Evolutionary conservation across 306 rosid species (phyloP), one percentile per base, ranked within the genome.

Genomic region (Mimosa bimucronata): DNA sequence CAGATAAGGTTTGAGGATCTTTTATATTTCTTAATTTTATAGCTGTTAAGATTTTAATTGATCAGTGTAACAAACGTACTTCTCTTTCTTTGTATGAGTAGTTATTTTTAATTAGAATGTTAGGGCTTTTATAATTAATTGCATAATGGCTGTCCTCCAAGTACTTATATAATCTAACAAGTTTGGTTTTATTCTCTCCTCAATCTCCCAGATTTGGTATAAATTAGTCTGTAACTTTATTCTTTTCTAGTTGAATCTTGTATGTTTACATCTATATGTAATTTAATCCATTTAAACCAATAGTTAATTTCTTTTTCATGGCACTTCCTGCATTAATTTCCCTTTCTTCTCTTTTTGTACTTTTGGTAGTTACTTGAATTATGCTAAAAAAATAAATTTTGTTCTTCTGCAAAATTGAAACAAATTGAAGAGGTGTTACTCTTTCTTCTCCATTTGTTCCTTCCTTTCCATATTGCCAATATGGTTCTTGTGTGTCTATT

Each of bases 1-100:
- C 69, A 64, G 31, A 67, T 48, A 73, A 68, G 87, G 85, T 84
- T 78, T 75, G 50, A 28, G 6, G 37, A 64, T 83, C 70, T 42
- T 61, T 78, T 82, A 8, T 70, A 37, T 66, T 75, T 76, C 48
- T 42, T 58, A 76, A 58, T 34, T 50, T 19, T 30, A 44, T 68
- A 60, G 31, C 34, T 0, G 57, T 69, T 48, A 19, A 69, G 26
- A 69, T 81, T 66, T 70, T 7, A 40, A 41, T 12, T 68, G 57
- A 19, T 48, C 41, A 7, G 74, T 52, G 69, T 64, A 26, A 74
- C 25, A 46, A 58, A 34, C 13, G 26, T 14, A 2, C 23, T 5
- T 52, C n/a, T 46, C 19, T 30, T 29, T 67, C 13, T 53, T 44
- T 34, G 1, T 34, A 34, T 6, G 38, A 34, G 5, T 6, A 34